Evolutionary conservation across 306 rosid genomes (phyloP).

Genomic region (Vachellia pachyceras): DNA sequence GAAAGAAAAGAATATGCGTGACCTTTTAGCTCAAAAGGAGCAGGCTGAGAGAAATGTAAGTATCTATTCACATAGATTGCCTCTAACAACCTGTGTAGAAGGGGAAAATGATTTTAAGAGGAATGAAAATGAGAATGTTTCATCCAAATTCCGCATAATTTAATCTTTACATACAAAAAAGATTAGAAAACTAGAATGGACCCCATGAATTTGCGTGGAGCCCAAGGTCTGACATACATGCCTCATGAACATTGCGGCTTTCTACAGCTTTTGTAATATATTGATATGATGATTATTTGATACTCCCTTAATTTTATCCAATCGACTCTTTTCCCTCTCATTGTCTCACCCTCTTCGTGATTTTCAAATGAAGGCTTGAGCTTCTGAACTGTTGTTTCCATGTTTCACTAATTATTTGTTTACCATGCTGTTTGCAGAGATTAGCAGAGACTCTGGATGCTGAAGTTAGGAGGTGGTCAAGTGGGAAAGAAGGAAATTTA

Average conservation of each 20-base stretch:
- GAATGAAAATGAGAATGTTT: constrained; percentile 2
- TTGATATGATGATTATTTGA: neutral
- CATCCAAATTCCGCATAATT: neutral
- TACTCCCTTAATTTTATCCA: neutral
- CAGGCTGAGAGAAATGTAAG: constrained; percentile 79
- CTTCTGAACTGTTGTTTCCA: constrained; percentile 30
- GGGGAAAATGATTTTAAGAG: neutral
- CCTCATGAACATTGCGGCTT: neutral
- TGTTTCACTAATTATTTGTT: constrained; percentile 40
- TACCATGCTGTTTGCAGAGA: constrained; percentile 70
- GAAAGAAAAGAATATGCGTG: constrained; percentile 77
- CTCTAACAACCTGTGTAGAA: neutral
- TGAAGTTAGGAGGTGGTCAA: constrained; percentile 97
- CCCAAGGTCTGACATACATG: neutral
- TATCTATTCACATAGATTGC: neutral
- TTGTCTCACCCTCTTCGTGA: neutral
- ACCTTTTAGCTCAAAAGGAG: constrained; percentile 75
- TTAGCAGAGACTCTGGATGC: constrained; percentile 94
- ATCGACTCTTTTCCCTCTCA: neutral
- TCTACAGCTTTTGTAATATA: neutral
- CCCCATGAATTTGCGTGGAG: neutral
- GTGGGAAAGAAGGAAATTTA: constrained; percentile 98
- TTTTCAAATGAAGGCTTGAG: neutral
- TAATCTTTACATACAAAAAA: neutral
- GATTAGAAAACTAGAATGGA: neutral